Conservation (phyloP, 2,329 filamentous ascomycete species). For the Colletotrichum sp. region DNA sequence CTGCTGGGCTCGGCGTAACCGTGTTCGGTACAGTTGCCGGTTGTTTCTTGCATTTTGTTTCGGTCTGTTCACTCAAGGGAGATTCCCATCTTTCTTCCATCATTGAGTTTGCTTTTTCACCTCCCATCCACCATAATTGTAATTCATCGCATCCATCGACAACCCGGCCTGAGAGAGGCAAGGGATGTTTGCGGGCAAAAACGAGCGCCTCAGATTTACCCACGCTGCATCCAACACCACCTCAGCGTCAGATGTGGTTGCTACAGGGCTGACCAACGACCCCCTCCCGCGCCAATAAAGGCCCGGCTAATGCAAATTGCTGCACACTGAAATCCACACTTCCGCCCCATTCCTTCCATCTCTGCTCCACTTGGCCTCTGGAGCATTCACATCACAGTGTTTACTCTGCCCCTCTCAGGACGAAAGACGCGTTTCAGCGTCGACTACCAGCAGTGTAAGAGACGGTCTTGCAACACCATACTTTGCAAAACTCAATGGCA, state of each 20-base stretch:
- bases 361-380: not conserved
- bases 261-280: constrained; percentile 5
- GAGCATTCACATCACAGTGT: not conserved
- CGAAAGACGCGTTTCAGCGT: not conserved
- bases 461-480: not conserved
- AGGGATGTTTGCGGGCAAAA: not conserved
- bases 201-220: not conserved
- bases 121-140: not conserved
- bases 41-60: not conserved
- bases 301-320: not conserved
- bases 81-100: not conserved
- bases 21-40: not conserved
- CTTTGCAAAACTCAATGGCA: not conserved
- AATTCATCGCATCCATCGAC: not conserved
- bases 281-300: constrained; percentile 2
- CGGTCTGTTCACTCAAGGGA: not conserved
- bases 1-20: not conserved
- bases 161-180: not conserved
- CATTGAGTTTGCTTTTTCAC: not conserved
- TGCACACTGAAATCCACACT: not conserved
- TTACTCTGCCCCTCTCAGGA: not conserved
- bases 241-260: not conserved
- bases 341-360: not conserved
- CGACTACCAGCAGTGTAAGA: not conserved
- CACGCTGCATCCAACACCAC: not conserved